These are phyloP conservation scores for Cyberlindnera mississippiensis DNA, from an alignment of 805 yeast genomes.

Conservation along the genomic window DNA sequence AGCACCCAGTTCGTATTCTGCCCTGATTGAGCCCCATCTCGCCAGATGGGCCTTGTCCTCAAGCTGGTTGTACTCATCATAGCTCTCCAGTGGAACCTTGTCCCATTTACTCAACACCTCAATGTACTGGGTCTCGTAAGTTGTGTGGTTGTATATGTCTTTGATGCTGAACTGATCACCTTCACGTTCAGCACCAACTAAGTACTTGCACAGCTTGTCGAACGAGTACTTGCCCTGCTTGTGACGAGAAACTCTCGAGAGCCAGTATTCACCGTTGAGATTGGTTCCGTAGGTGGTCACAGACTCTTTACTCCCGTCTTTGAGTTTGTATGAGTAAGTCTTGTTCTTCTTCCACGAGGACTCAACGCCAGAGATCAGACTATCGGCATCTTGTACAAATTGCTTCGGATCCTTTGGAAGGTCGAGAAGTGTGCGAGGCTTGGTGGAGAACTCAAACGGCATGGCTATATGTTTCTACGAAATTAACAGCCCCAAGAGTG, in stretches of 20 bases:
- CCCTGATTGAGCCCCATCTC: slow-evolving; percentile 30
- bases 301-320: slow-evolving; percentile 24
- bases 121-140: slow-evolving; percentile 33
- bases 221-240: slow-evolving; percentile 22
- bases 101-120: slow-evolving; percentile 30
- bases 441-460: slow-evolving; percentile 19
- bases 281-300: slow-evolving; percentile 31
- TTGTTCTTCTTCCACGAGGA: slow-evolving; percentile 32
- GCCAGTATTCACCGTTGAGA: slow-evolving; percentile 31
- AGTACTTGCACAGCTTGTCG: slow-evolving; percentile 25
- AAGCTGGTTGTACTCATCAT: slow-evolving; percentile 15
- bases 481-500: background rate
- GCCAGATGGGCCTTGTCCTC: slow-evolving; percentile 8
- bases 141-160: slow-evolving; percentile 30
- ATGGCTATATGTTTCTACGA: background rate
- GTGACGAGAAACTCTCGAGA: slow-evolving; percentile 30
- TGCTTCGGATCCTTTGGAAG: slow-evolving; percentile 18
- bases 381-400: slow-evolving; percentile 25
- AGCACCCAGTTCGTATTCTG: slow-evolving; percentile 35
- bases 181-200: slow-evolving; percentile 28
- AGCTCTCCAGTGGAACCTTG: slow-evolving; percentile 20
- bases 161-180: slow-evolving; percentile 15
- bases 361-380: slow-evolving; percentile 23
- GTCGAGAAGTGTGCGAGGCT: slow-evolving; percentile 11
- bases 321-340: slow-evolving; percentile 27